A percentile compares a stretch with the other conserved stretches of the same genome.
phyloP scores from a whole-genome alignment of 2,329 filamentous ascomycete species.

The Neofusicoccum parvum region DNA sequence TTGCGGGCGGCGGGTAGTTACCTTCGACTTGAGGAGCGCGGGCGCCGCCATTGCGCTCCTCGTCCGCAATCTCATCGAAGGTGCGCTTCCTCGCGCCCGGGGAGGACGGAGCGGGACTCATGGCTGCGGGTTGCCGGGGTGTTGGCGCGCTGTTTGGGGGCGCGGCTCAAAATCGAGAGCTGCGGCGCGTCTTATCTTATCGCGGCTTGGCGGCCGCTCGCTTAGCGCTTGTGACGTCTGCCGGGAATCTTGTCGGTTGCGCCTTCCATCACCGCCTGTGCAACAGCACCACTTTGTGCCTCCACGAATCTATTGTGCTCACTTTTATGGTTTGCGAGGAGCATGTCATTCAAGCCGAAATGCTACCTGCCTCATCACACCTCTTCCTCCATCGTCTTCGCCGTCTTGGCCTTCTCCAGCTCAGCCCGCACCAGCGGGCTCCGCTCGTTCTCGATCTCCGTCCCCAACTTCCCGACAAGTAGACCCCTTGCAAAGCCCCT shows the following conservation, averaged over 20 bases:
- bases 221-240: neutral
- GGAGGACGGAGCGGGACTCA: slow-evolving; percentile 8
- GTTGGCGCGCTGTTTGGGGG: neutral
- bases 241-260: neutral
- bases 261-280: no score
- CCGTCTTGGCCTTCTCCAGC: slow-evolving; percentile 25
- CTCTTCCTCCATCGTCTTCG: slow-evolving; percentile 11
- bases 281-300: no score
- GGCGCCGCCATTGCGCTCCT: neutral
- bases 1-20: neutral
- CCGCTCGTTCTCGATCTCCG: slow-evolving; percentile 28
- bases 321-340: neutral
- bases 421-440: slow-evolving; percentile 28
- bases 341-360: neutral
- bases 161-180: neutral
- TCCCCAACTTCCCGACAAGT: slow-evolving; percentile 24
- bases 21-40: slow-evolving; percentile 4
- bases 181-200: neutral
- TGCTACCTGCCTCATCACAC: neutral
- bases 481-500: slow-evolving; percentile 25
- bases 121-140: neutral
- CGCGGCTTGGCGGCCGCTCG: neutral
- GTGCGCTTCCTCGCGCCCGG: slow-evolving; percentile 15
- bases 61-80: slow-evolving; percentile 10
- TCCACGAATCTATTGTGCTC: no score